phyloP scores from a whole-genome alignment of 768 basidiomycete species.

The Auriculariales sp. region DNA sequence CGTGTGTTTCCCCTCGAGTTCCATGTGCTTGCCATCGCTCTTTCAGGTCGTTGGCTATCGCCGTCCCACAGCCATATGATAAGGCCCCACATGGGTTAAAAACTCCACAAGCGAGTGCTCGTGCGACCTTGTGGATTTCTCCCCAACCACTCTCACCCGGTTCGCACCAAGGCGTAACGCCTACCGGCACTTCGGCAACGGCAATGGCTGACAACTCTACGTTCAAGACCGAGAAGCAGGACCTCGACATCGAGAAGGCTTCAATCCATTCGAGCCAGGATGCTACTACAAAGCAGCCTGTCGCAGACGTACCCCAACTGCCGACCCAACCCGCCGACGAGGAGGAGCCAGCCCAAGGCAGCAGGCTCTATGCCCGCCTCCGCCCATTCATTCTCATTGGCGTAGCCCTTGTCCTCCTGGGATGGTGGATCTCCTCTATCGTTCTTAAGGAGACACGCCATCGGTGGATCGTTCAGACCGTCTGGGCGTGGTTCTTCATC shows the following conservation, averaged over 20 bases:
- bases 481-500: conserved; percentile 77
- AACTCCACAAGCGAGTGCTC: neutral
- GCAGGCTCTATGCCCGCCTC: conserved; percentile 7
- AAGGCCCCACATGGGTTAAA: no score
- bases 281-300: conserved; percentile 10
- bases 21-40: no score
- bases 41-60: no score
- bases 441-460: conserved; percentile 53
- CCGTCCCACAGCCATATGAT: no score
- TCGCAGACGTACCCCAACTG: conserved; percentile 1
- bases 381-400: conserved; percentile 29
- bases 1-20: no score
- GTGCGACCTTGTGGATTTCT: neutral
- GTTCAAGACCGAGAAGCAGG: neutral
- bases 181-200: no score
- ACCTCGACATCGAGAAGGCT: conserved; percentile 14
- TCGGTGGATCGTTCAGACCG: conserved; percentile 70
- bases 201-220: neutral
- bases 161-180: no score
- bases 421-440: conserved; percentile 76
- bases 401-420: conserved; percentile 49
- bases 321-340: conserved; percentile 2
- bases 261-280: conserved; percentile 2
- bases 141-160: neutral
- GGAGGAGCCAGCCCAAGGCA: conserved; percentile 6